Evolutionary conservation across 345 rosid species (phyloP).

Genomic region (Rhodomyrtus tomentosa): DNA sequence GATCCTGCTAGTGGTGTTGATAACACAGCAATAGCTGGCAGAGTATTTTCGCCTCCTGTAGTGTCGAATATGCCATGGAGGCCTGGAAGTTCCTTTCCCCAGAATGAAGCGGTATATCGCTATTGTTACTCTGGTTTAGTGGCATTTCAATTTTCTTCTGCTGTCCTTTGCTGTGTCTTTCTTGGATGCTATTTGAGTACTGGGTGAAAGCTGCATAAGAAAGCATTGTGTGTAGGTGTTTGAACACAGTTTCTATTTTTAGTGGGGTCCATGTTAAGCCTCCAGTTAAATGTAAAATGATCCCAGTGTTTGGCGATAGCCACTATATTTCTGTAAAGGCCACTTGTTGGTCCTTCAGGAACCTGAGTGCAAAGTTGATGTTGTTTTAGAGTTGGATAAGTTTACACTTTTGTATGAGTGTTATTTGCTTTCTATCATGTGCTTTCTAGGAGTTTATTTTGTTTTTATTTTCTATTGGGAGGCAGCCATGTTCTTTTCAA

Average conservation of each 20-base stretch:
- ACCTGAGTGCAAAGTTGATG: background rate
- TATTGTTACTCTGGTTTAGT: background rate
- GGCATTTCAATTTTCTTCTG: background rate
- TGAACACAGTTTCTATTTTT: background rate
- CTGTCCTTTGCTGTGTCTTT: background rate
- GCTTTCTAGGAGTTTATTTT: background rate
- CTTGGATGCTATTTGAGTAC: background rate
- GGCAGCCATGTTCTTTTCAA: background rate
- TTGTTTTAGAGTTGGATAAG: background rate
- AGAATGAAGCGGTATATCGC: conserved; percentile 55
- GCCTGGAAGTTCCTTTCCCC: conserved; percentile 84
- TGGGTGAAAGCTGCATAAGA: background rate
- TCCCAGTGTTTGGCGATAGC: background rate
- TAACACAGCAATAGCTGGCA: conserved; percentile 31
- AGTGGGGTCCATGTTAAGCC: background rate
- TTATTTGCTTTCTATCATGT: background rate
- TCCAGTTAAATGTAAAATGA: background rate
- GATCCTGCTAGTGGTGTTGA: conserved; percentile 55
- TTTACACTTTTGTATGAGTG: background rate
- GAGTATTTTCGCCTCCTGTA: conserved; percentile 75
- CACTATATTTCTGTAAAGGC: background rate
- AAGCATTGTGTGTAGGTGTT: background rate
- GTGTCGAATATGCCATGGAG: conserved; percentile 86
- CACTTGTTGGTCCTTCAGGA: background rate
- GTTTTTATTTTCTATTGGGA: background rate